Evolutionary conservation across 2,329 filamentous ascomycete genomes (phyloP), one percentile per base, ranked within the genome.

Genomic region (Chrysoporthe puriensis): DNA sequence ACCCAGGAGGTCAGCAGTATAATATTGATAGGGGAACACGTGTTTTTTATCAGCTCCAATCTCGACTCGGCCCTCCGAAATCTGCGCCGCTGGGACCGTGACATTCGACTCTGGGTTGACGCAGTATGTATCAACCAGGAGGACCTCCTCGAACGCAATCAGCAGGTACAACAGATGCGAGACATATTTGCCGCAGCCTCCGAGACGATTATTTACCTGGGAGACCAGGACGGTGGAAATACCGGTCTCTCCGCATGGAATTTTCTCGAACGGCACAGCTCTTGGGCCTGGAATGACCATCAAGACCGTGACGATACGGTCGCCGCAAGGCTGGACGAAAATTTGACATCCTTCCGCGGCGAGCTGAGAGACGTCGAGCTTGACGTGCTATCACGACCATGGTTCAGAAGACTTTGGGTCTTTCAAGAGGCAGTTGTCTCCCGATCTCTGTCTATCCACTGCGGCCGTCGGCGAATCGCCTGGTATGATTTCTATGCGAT

Each of bases 81-180:
- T 16, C 63, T 64, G 8, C 63, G 63, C 5, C 43, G 43, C 13
- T 54, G 11, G 1, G 54, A 60, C 14, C 7, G 32, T 1, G 50
- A 54, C 11, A 32, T 64, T n/a, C 54, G 54, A 8, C 54, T 64
- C 13, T 64, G 63, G 63, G n/a, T 64, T 7, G 63, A 64, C n/a
- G 63, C 43, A 21, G 40, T 64, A 16, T 64, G 63, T 16, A 59
- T 64, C 42, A 64, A 64, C 18, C 52, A 59, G 18, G 32, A 0
- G 1, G 43, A 64, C 26, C 3, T 50, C 4, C 11, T 18, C 7
- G 63, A 64, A 13, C 48, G 48, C 52, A 64, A n/a, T 6, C 32
- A 36, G 3, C 52, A 64, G 4, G 63, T 64, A 4, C 63, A 64
- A 16, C 63, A 64, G 18, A 59, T 64, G 54, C 42, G 63, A 13